These are phyloP conservation scores for Aspergillus ustus DNA, from an alignment of 2,329 filamentous ascomycete species.

Conservation along the genomic window DNA sequence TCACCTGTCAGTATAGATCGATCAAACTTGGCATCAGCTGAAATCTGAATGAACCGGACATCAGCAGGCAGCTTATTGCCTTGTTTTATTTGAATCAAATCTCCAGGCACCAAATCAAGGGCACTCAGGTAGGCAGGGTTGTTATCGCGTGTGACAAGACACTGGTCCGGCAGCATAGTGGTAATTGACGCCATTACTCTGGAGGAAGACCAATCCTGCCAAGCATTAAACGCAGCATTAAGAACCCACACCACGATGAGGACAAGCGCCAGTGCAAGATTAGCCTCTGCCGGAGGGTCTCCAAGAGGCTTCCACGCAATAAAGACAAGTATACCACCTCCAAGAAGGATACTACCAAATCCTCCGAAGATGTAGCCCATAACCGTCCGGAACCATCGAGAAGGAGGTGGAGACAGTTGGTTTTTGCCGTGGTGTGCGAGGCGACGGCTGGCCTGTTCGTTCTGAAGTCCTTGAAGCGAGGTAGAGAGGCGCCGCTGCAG, in stretches of 20 bases:
- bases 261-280: slow-evolving; percentile 74
- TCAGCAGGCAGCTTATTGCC: slow-evolving; percentile 78
- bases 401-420: slow-evolving; percentile 67
- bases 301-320: slow-evolving; percentile 77
- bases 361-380: slow-evolving; percentile 77
- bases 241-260: slow-evolving; percentile 71
- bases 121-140: slow-evolving; percentile 55
- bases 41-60: slow-evolving; percentile 70
- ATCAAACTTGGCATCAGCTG: slow-evolving; percentile 73
- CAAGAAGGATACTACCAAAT: slow-evolving; percentile 72
- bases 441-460: slow-evolving; percentile 60
- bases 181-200: slow-evolving; percentile 80
- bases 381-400: slow-evolving; percentile 61
- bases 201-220: slow-evolving; percentile 76
- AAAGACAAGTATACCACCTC: slow-evolving; percentile 73
- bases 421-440: slow-evolving; percentile 69
- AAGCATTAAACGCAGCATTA: slow-evolving; percentile 71
- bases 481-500: slow-evolving; percentile 64
- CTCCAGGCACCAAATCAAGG: slow-evolving; percentile 71
- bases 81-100: slow-evolving; percentile 69
- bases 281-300: slow-evolving; percentile 71
- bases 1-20: slow-evolving; percentile 71
- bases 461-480: slow-evolving; percentile 64
- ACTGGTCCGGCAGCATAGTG: slow-evolving; percentile 77
- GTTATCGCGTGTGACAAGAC: slow-evolving; percentile 67